Conservation (phyloP, 441 rosid genomes). For the Rhodomyrtus psidioides region DNA sequence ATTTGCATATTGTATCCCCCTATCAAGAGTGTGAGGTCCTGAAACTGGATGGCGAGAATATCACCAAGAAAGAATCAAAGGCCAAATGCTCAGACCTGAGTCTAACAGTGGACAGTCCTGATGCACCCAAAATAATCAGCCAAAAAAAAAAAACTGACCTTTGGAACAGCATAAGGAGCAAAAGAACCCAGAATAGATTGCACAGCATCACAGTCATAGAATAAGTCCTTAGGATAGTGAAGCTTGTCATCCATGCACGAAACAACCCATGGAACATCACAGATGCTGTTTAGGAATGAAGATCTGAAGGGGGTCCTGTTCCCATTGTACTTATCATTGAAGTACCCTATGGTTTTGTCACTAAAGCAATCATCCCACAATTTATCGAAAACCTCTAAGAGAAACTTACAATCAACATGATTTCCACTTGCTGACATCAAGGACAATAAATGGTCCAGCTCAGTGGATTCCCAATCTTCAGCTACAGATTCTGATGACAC, state of each 20-base stretch:
- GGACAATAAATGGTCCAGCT: constrained; percentile 53
- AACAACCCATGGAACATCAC: constrained; percentile 64
- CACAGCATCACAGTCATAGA: constrained; percentile 75
- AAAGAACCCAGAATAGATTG: constrained; percentile 63
- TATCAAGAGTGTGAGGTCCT: not conserved
- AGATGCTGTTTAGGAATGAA: constrained; percentile 57
- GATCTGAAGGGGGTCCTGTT: constrained; percentile 44
- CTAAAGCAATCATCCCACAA: constrained; percentile 69
- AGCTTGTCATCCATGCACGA: constrained; percentile 67
- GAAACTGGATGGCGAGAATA: not conserved
- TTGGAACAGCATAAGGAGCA: constrained; percentile 88
- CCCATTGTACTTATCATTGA: constrained; percentile 17
- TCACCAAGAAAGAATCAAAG: not conserved
- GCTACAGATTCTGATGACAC: constrained; percentile 30
- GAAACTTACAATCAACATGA: constrained; percentile 47
- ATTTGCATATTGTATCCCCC: not conserved
- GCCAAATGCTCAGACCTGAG: not conserved
- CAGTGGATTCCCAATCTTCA: constrained; percentile 88
- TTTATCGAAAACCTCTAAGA: constrained; percentile 64
- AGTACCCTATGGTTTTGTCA: constrained; percentile 44
- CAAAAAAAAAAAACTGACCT: constrained; percentile 38
- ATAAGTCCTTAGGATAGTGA: constrained; percentile 68
- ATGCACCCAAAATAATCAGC: not conserved
- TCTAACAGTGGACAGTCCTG: not conserved
- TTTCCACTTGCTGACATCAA: constrained; percentile 32